A percentile compares a stretch with the other conserved stretches of the same genome.
These are phyloP conservation scores for Termitomyces bulborhizus DNA, from an alignment of 768 basidiomycete species.

Conservation along the genomic window DNA sequence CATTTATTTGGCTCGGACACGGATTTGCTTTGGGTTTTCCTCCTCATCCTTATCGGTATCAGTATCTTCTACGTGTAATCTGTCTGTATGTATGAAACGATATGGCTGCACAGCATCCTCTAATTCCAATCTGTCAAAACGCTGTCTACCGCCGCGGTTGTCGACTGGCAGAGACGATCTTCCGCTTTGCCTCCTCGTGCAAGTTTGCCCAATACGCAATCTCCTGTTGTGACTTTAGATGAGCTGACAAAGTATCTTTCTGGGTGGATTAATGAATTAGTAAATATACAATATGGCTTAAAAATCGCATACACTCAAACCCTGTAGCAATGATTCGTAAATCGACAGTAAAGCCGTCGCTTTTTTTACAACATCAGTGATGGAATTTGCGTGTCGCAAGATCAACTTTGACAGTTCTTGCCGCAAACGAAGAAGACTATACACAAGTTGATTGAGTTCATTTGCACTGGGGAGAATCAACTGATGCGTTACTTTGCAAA, in stretches of 20 bases:
- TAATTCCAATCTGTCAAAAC: neutral
- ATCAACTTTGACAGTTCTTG: conserved; percentile 79
- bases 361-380: conserved; percentile 51
- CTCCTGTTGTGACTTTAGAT: conserved; percentile 83
- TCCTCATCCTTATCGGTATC: neutral
- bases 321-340: conserved; percentile 73
- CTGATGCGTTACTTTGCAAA: conserved; percentile 73
- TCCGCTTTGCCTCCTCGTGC: conserved; percentile 72
- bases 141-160: conserved; percentile 11
- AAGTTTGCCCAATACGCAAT: conserved; percentile 81
- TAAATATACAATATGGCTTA: neutral
- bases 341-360: conserved; percentile 66
- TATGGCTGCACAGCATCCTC: neutral
- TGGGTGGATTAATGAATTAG: conserved; percentile 18
- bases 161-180: conserved; percentile 42
- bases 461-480: neutral
- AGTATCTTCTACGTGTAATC: neutral
- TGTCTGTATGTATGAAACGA: conserved; percentile 5
- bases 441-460: neutral
- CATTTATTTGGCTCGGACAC: neutral
- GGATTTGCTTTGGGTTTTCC: neutral
- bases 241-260: conserved; percentile 67
- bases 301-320: conserved; percentile 54
- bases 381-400: conserved; percentile 61
- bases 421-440: conserved; percentile 77